phyloP scores from a whole-genome alignment of 2,329 filamentous ascomycete species.

The Emmonsia crescens region DNA sequence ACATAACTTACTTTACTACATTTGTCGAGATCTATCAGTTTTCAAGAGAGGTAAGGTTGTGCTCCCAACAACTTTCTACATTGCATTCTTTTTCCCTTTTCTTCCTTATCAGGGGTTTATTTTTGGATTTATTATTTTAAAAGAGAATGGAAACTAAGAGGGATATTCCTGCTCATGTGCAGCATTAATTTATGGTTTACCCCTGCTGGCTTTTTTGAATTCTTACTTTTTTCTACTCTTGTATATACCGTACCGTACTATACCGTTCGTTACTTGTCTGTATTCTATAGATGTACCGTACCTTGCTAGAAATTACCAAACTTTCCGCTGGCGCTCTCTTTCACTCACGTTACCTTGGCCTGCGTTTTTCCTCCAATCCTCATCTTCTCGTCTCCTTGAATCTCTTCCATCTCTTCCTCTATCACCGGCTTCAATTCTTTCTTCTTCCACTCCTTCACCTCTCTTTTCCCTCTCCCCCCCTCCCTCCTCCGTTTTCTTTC shows the following conservation, averaged over 20 bases:
- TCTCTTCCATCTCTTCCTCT: conserved; percentile 12
- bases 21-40: background rate
- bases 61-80: background rate
- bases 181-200: background rate
- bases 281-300: background rate
- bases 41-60: background rate
- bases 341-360: conserved; percentile 1
- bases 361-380: conserved; percentile 11
- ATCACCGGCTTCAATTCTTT: background rate
- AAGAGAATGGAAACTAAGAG: background rate
- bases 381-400: conserved; percentile 6
- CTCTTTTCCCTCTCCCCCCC: conserved; percentile 7
- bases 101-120: background rate
- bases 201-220: background rate
- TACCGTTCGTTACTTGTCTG: background rate
- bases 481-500: no score
- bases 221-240: no score
- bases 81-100: background rate
- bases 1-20: background rate
- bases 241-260: conserved; percentile 3
- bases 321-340: background rate
- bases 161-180: background rate
- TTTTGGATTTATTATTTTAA: background rate
- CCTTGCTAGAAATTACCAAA: background rate
- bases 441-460: conserved; percentile 7